phyloP scores from a whole-genome alignment of 2,329 filamentous ascomycete species.

The Aspergillus aculeatus region DNA sequence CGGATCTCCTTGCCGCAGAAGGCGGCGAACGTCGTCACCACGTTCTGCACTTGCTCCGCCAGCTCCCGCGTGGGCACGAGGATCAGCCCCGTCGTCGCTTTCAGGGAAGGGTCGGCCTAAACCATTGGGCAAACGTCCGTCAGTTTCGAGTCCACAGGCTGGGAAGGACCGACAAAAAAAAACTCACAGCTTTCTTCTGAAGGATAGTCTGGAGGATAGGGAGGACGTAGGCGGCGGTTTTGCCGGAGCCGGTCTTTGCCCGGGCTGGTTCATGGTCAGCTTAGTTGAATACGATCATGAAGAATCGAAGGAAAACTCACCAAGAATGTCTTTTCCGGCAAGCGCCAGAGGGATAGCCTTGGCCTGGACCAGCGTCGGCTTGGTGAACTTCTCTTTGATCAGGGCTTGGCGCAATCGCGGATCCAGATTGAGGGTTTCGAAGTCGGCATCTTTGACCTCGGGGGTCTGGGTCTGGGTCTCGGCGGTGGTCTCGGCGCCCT shows the following conservation, averaged over 20 bases:
- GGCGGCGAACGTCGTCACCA: slow-evolving; percentile 70
- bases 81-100: slow-evolving; percentile 71
- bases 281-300: not conserved
- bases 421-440: slow-evolving; percentile 77
- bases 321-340: slow-evolving; percentile 81
- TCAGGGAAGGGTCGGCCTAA: slow-evolving; percentile 39
- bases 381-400: slow-evolving; percentile 76
- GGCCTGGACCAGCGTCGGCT: slow-evolving; percentile 84
- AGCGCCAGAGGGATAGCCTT: slow-evolving; percentile 85
- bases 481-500: slow-evolving; percentile 23
- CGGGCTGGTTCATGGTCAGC: slow-evolving; percentile 57
- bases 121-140: not conserved
- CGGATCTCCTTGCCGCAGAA: slow-evolving; percentile 85
- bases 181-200: slow-evolving; percentile 66
- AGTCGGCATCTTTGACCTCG: slow-evolving; percentile 52
- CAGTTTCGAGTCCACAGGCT: too few relatives aligned
- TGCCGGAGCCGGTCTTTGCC: slow-evolving; percentile 92
- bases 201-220: slow-evolving; percentile 84
- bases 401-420: slow-evolving; percentile 81
- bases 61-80: slow-evolving; percentile 94
- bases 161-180: not conserved
- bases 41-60: slow-evolving; percentile 82
- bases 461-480: slow-evolving; percentile 30
- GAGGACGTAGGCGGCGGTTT: slow-evolving; percentile 93
- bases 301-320: slow-evolving; percentile 29